phyloP scores from a whole-genome alignment of 2,329 filamentous ascomycete genomes.

The Moelleriella libera region DNA sequence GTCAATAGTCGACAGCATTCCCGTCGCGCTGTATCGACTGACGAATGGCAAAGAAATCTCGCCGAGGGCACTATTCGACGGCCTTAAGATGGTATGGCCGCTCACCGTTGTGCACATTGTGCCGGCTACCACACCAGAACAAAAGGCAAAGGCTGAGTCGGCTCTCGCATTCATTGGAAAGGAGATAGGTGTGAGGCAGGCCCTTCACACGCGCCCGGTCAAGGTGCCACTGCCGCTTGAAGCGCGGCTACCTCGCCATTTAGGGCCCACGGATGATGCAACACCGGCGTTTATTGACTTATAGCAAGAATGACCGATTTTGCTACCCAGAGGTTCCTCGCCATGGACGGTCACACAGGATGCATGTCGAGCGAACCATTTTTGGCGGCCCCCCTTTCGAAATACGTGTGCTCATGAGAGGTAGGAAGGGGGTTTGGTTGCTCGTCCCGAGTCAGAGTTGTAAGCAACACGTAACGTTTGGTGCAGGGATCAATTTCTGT shows the following conservation, averaged over 20 bases:
- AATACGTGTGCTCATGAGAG: too few species aligned
- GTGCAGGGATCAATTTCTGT: too few species aligned
- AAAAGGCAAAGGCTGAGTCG: constrained; percentile 13
- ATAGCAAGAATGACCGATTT: too few species aligned
- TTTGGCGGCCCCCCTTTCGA: too few species aligned
- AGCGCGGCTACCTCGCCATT: constrained; percentile 9
- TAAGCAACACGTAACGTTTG: too few species aligned
- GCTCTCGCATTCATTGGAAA: constrained; percentile 18
- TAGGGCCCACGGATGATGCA: neutral
- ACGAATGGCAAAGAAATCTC: constrained; percentile 11
- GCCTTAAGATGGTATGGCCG: constrained; percentile 23
- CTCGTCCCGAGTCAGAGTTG: too few species aligned
- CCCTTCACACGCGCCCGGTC: constrained; percentile 12
- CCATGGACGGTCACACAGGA: too few species aligned
- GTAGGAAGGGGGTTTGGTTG: too few species aligned
- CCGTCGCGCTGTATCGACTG: constrained; percentile 11
- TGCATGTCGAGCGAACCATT: too few species aligned
- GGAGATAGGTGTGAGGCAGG: constrained; percentile 22
- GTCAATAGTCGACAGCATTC: constrained; percentile 14
- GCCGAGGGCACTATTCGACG: constrained; percentile 20
- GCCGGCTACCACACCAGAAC: constrained; percentile 12
- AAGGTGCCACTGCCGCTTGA: constrained; percentile 11
- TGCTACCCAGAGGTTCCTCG: too few species aligned
- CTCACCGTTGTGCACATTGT: constrained; percentile 17
- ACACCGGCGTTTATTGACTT: too few species aligned